Conservation (phyloP, 108 stramenopile genomes). For the Epipyxis sp. region DNA sequence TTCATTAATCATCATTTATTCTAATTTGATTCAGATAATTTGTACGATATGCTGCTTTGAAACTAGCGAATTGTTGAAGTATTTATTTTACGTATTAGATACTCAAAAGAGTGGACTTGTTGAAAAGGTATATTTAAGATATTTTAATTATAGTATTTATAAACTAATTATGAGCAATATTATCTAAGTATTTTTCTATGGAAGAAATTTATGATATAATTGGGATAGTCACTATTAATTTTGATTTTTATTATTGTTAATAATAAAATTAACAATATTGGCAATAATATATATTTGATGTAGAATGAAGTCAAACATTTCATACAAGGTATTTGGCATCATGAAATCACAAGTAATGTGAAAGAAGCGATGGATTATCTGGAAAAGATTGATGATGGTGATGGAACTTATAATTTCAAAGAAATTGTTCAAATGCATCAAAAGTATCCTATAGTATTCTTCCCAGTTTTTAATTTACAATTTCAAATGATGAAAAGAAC, state of each 20-base stretch:
- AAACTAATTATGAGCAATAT: no score
- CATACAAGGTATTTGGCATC: neutral
- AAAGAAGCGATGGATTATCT: neutral
- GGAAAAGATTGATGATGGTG: constrained; percentile 3
- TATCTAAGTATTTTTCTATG: no score
- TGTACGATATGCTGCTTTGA: neutral
- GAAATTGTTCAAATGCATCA: neutral
- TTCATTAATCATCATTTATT: neutral
- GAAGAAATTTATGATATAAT: no score
- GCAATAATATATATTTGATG: neutral
- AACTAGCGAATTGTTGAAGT: neutral
- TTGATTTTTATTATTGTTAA: neutral
- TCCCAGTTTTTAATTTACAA: neutral
- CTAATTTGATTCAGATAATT: constrained; percentile 2
- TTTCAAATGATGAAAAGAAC: neutral
- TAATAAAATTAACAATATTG: neutral
- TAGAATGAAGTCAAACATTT: neutral
- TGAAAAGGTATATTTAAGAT: neutral
- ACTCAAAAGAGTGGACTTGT: neutral
- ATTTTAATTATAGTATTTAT: neutral
- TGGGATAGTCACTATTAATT: no score
- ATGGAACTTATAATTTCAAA: neutral
- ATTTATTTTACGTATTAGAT: constrained; percentile 13
- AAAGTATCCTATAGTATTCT: constrained; percentile 20
- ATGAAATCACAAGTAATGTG: neutral